phyloP scores from a whole-genome alignment of 2,329 filamentous ascomycete genomes.

The Microsporum canis region DNA sequence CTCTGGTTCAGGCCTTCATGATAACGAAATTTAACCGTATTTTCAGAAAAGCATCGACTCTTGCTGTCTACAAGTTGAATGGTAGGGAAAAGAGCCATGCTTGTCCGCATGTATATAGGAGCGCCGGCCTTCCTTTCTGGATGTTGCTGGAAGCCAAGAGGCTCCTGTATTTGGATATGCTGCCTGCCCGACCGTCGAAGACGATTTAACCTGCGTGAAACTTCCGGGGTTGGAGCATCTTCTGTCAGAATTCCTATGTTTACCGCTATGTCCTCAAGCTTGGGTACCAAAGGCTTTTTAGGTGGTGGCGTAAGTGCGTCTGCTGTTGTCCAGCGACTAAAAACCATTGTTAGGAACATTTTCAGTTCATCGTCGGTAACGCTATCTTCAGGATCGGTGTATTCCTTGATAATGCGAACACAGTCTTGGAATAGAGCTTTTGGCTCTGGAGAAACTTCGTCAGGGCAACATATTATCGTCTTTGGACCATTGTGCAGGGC shows the following conservation, averaged over 20 bases:
- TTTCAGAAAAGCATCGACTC: neutral
- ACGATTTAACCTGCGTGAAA: neutral
- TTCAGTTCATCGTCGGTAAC: neutral
- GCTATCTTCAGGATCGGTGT: neutral
- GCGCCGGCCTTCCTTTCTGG: neutral
- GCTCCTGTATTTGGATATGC: too few species aligned
- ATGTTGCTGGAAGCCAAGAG: neutral
- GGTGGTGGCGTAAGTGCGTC: neutral
- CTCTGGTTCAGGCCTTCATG: neutral
- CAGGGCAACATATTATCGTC: neutral
- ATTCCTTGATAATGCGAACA: neutral
- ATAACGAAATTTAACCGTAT: neutral
- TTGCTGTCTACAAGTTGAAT: neutral
- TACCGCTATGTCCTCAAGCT: neutral
- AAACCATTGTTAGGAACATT: neutral
- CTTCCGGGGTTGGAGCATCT: neutral
- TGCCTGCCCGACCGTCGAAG: too few species aligned
- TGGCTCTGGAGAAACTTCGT: neutral
- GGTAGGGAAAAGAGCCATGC: neutral
- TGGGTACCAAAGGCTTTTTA: neutral
- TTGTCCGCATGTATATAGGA: neutral
- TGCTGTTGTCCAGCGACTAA: neutral
- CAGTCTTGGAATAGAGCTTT: neutral
- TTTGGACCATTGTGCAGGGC: neutral
- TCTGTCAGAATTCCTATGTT: neutral